Conservation (phyloP, 2,329 filamentous ascomycete species). For the Fusarium heterosporum region DNA sequence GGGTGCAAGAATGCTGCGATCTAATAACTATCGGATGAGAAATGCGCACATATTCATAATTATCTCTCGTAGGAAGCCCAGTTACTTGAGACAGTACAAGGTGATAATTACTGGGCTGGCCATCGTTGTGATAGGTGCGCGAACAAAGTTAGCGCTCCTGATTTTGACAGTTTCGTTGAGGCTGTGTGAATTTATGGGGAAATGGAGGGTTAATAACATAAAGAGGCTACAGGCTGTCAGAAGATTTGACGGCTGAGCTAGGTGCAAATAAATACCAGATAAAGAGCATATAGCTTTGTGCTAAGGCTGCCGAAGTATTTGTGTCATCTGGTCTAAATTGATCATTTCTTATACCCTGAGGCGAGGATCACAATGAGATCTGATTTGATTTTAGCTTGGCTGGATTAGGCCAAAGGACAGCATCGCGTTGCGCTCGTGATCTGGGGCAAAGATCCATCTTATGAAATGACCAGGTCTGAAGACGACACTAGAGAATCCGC, state of each 20-base stretch:
- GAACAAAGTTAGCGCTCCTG: constrained; percentile 13
- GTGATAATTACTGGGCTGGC: constrained; percentile 11
- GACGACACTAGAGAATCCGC: constrained; percentile 27
- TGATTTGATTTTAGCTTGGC: constrained; percentile 34
- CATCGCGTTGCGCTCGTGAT: constrained; percentile 32
- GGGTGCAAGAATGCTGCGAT: neutral
- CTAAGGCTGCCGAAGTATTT: no score
- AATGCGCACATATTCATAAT: no score
- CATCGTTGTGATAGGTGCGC: constrained; percentile 35
- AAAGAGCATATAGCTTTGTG: no score
- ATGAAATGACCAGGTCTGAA: constrained; percentile 32
- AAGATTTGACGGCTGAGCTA: no score
- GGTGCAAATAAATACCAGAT: no score
- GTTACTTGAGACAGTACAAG: neutral
- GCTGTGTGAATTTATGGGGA: constrained; percentile 16
- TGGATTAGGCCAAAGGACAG: constrained; percentile 27
- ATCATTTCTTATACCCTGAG: no score
- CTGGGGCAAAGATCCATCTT: constrained; percentile 12
- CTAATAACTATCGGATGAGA: neutral
- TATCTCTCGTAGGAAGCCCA: neutral
- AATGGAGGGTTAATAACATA: constrained; percentile 2
- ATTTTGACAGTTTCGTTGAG: constrained; percentile 1
- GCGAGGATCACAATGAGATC: constrained; percentile 7
- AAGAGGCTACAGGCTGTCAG: no score
- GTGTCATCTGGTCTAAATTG: no score